Conservation (phyloP, 768 basidiomycete genomes). For the Kondoa malvinella region DNA sequence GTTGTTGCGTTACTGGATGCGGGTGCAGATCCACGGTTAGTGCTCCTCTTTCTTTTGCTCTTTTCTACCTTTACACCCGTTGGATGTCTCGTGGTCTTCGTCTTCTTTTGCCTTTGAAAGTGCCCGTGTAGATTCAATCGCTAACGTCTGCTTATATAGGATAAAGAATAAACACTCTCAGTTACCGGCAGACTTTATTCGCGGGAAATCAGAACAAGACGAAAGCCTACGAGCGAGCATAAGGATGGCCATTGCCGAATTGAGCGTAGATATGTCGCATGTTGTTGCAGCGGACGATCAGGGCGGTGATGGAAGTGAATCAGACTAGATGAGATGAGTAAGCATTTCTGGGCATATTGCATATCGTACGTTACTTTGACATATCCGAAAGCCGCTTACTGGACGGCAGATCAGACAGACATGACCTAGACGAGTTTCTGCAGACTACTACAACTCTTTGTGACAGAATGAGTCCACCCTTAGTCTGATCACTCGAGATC, state of each 20-base stretch:
- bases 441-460: too few species aligned
- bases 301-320: constrained; percentile 6
- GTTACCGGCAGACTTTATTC: constrained; percentile 9
- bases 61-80: too few species aligned
- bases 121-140: too few species aligned
- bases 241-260: constrained; percentile 11
- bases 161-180: constrained; percentile 16
- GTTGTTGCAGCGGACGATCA: constrained; percentile 11
- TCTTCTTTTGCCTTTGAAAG: too few species aligned
- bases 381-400: neutral
- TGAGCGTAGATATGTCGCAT: constrained; percentile 11
- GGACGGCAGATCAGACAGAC: too few species aligned
- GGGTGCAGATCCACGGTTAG: constrained; percentile 32
- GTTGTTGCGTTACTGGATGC: constrained; percentile 57
- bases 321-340: neutral
- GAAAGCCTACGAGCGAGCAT: neutral
- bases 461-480: too few species aligned
- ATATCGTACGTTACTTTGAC: neutral
- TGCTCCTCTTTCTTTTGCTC: neutral
- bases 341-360: neutral
- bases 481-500: too few species aligned
- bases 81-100: too few species aligned
- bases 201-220: neutral
- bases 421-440: too few species aligned
- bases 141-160: constrained; percentile 4